Percentiles rank a stretch among this genome's conserved stretches.
phyloP scores from a whole-genome alignment of 148 eudicot species.

The Amaranthus hypochondriacus region DNA sequence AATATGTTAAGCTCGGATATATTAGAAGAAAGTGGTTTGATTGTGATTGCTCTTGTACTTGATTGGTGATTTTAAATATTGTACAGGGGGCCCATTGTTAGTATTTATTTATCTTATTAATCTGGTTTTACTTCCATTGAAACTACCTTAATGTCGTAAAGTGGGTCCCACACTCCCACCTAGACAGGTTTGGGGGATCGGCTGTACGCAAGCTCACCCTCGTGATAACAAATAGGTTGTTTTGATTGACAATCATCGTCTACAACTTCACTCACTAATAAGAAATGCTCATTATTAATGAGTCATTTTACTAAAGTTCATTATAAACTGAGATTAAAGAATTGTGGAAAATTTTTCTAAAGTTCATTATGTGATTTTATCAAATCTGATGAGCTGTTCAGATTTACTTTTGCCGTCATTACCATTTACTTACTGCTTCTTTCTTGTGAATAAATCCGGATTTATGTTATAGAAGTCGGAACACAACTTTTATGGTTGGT shows the following conservation, averaged over 20 bases:
- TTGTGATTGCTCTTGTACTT: not conserved
- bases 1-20: not conserved
- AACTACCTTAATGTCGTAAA: too few species aligned
- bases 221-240: too few species aligned
- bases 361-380: too few species aligned
- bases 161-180: too few species aligned
- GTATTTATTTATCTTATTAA: not conserved
- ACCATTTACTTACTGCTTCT: not conserved
- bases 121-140: too few species aligned
- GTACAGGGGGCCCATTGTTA: too few species aligned
- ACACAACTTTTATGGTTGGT: not conserved
- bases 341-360: too few species aligned
- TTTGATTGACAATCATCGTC: too few species aligned
- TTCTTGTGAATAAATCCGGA: not conserved
- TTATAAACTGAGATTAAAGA: too few species aligned
- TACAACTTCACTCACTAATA: not conserved
- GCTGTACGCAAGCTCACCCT: too few species aligned
- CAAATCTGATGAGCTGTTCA: not conserved
- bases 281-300: not conserved
- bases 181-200: too few species aligned
- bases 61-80: too few species aligned
- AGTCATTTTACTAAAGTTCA: not conserved
- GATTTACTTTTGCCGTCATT: not conserved
- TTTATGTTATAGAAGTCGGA: not conserved
- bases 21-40: not conserved